Evolutionary conservation across 306 rosid genomes (phyloP).

Genomic region (Vigna radiata): DNA sequence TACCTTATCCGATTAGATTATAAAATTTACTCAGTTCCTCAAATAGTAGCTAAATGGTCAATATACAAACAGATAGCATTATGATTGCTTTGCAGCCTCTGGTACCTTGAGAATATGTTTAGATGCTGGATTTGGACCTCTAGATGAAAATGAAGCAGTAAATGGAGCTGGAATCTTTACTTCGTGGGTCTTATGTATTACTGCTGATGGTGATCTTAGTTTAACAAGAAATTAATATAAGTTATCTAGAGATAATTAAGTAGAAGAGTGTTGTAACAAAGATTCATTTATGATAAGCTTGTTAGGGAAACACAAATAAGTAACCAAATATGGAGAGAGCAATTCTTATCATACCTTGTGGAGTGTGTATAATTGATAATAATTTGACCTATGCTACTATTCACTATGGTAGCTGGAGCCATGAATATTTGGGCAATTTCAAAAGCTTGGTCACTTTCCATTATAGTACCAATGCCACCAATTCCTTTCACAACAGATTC

Average conservation of each 20-base stretch:
- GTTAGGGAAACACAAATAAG: not conserved
- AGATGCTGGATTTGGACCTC: slow-evolving; percentile 82
- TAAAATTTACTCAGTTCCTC: not conserved
- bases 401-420: slow-evolving; percentile 76
- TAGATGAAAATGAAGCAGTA: slow-evolving; percentile 81
- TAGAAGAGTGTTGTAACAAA: not conserved
- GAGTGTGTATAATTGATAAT: slow-evolving; percentile 62
- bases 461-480: slow-evolving; percentile 75
- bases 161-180: slow-evolving; percentile 63
- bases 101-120: slow-evolving; percentile 75
- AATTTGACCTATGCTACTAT: slow-evolving; percentile 50
- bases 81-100: not conserved
- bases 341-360: slow-evolving; percentile 57
- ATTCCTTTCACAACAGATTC: slow-evolving; percentile 68
- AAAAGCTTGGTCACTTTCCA: slow-evolving; percentile 55
- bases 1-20: not conserved
- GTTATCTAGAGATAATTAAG: slow-evolving; percentile 5
- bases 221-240: slow-evolving; percentile 34
- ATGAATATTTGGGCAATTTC: slow-evolving; percentile 73
- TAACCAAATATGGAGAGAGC: slow-evolving; percentile 4
- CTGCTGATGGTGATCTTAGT: slow-evolving; percentile 72
- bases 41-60: slow-evolving; percentile 26
- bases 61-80: not conserved
- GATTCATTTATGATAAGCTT: slow-evolving; percentile 6
- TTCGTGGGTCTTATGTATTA: slow-evolving; percentile 64